Evolutionary conservation across 1,139 yeast species (phyloP).

Genomic region (Scheffersomyces segobiensis): DNA sequence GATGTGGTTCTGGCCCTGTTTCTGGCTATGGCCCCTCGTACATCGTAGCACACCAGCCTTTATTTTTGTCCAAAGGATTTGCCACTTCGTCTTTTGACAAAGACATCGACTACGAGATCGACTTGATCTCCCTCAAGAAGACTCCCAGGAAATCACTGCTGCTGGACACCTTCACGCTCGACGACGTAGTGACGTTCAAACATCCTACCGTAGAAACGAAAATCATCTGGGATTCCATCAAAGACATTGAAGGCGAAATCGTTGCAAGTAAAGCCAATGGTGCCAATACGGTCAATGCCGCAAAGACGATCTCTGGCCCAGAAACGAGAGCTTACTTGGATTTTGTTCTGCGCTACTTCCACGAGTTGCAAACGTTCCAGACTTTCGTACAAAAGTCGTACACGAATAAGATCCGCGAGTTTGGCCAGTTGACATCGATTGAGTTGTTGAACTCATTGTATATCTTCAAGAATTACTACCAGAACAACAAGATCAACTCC

Average conservation of each 20-base stretch:
- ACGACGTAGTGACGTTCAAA: neutral
- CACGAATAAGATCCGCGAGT: slow-evolving; percentile 19
- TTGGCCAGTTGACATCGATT: slow-evolving; percentile 27
- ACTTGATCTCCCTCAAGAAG: slow-evolving; percentile 33
- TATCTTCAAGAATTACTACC: slow-evolving; percentile 27
- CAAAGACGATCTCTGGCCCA: slow-evolving; percentile 1
- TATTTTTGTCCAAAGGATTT: neutral
- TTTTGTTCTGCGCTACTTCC: slow-evolving; percentile 21
- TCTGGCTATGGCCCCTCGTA: neutral
- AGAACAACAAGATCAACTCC: slow-evolving; percentile 18
- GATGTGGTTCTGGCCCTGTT: neutral
- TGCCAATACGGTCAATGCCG: neutral
- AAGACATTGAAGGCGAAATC: neutral
- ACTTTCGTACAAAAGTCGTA: slow-evolving; percentile 25
- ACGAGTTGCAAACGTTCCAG: slow-evolving; percentile 23
- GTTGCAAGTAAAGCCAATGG: slow-evolving; percentile 7
- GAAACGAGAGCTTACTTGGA: slow-evolving; percentile 10
- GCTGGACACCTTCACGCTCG: neutral
- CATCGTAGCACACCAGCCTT: neutral
- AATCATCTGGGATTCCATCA: neutral
- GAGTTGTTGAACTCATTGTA: slow-evolving; percentile 31
- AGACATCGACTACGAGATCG: slow-evolving; percentile 35
- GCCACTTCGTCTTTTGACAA: neutral
- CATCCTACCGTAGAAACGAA: neutral
- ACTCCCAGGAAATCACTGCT: slow-evolving; percentile 16